Evolutionary conservation across 192 early-diverging fungal genomes (phyloP), one percentile per base, ranked within the genome.

Genomic region (Polychytrium aggregatum): DNA sequence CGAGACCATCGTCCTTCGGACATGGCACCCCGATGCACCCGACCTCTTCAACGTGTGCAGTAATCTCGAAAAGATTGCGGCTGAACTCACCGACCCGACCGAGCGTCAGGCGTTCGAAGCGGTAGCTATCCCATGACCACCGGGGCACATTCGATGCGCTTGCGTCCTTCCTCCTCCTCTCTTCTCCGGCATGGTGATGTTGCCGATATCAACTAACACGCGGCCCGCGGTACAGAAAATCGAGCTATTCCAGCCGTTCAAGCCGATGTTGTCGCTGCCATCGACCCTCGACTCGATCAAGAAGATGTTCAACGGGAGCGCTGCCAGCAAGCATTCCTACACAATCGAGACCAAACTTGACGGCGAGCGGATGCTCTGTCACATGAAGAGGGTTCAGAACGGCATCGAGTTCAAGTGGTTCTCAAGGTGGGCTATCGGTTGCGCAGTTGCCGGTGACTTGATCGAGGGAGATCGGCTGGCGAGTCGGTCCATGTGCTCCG

Each of bases 281-380:
- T n/a, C n/a, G n/a, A n/a, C n/a, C n/a, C n/a, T n/a, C n/a, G n/a
- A n/a, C n/a, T n/a, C n/a, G n/a, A n/a, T n/a, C n/a, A n/a, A n/a
- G n/a, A n/a, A n/a, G n/a, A n/a, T n/a, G n/a, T n/a, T n/a, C n/a
- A n/a, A n/a, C n/a, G n/a, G n/a, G n/a, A n/a, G n/a, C n/a, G n/a
- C n/a, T n/a, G n/a, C n/a, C n/a, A n/a, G n/a, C n/a, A n/a, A n/a
- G n/a, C n/a, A n/a, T n/a, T n/a, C n/a, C n/a, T n/a, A n/a, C n/a
- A n/a, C n/a, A 64, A 78, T 88, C 18, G 81, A 90, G 54, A 78
- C 82, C n/a, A 90, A 90, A 46, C 48, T 88, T 1, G 87, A 90
- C 49, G 87, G 87, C 1, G 87, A 88, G 48, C 63, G 87, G 37
- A 66, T 83, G 1, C 82, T 82, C 50, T 52, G 86, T 44, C 85